Conservation (phyloP, 2,329 filamentous ascomycete species). For the Alternaria viburni region DNA sequence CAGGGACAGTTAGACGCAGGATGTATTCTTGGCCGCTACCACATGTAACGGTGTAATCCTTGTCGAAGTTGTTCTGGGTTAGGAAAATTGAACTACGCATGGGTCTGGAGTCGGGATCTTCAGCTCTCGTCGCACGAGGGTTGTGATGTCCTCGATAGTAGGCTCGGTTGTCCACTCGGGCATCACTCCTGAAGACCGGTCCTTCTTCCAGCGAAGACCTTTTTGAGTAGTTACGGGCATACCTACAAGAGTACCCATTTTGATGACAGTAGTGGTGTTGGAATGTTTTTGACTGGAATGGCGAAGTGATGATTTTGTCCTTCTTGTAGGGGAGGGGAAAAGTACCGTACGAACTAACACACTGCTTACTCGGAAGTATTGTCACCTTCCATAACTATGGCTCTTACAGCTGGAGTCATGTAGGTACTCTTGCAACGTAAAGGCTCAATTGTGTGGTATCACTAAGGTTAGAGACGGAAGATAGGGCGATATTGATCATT, state of each 20-base stretch:
- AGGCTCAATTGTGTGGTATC: neutral
- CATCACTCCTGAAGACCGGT: neutral
- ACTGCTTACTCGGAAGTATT: neutral
- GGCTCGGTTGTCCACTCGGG: neutral
- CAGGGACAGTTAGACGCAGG: neutral
- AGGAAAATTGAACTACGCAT: neutral
- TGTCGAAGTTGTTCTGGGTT: neutral
- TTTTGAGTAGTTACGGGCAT: neutral
- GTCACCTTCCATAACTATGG: neutral
- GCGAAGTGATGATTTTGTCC: neutral
- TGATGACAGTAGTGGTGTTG: neutral
- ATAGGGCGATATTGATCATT: neutral
- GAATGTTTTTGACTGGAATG: neutral
- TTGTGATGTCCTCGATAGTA: neutral
- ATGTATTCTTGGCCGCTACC: neutral
- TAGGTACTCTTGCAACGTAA: neutral
- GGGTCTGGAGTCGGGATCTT: neutral
- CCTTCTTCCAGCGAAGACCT: neutral
- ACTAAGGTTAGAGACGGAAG: neutral
- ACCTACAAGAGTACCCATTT: neutral
- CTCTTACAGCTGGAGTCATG: neutral
- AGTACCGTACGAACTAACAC: neutral
- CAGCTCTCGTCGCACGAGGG: neutral
- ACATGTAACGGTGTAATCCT: neutral
- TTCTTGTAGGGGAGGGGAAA: neutral